Evolutionary conservation across 2,329 filamentous ascomycete genomes (phyloP).

Genomic region (Ascochyta koolunga): DNA sequence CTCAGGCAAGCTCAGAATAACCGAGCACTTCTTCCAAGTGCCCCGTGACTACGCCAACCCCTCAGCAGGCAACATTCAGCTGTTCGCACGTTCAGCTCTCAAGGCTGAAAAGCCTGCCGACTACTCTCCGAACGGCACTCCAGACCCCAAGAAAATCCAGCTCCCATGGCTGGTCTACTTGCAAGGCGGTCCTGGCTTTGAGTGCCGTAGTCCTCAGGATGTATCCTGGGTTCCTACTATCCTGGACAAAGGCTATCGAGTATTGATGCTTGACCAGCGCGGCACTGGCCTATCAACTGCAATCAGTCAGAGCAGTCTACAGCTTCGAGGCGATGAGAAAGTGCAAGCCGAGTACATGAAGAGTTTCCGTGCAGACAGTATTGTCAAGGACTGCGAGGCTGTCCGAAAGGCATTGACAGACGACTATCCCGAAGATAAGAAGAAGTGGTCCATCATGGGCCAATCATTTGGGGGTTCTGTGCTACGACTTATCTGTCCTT

Average conservation of each 20-base stretch:
- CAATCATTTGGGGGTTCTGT: conserved; percentile 95
- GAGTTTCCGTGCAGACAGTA: conserved; percentile 85
- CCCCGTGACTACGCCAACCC: conserved; percentile 77
- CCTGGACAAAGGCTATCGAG: conserved; percentile 80
- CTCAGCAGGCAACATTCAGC: conserved; percentile 64
- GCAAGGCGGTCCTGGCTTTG: conserved; percentile 84
- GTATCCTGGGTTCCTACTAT: conserved; percentile 72
- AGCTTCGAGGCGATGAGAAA: conserved; percentile 64
- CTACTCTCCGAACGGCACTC: conserved; percentile 55
- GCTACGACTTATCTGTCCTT: conserved; percentile 82
- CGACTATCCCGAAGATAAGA: conserved; percentile 70
- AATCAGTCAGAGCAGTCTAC: conserved; percentile 74
- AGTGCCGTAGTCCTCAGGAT: conserved; percentile 76
- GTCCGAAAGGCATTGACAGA: conserved; percentile 76
- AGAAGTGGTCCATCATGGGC: conserved; percentile 84
- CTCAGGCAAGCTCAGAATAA: conserved; percentile 75
- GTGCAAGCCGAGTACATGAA: conserved; percentile 82
- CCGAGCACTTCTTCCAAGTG: conserved; percentile 86
- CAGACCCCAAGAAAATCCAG: conserved; percentile 54
- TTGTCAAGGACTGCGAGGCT: conserved; percentile 87
- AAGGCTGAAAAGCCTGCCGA: conserved; percentile 69
- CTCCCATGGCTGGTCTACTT: conserved; percentile 72
- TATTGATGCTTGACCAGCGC: conserved; percentile 86
- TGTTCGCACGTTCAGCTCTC: conserved; percentile 78
- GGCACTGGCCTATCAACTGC: conserved; percentile 86